Percentiles rank a stretch among this genome's conserved stretches.
These are phyloP conservation scores for Helotiales sp. DNA, from an alignment of 2,329 filamentous ascomycete genomes.

Conservation along the genomic window DNA sequence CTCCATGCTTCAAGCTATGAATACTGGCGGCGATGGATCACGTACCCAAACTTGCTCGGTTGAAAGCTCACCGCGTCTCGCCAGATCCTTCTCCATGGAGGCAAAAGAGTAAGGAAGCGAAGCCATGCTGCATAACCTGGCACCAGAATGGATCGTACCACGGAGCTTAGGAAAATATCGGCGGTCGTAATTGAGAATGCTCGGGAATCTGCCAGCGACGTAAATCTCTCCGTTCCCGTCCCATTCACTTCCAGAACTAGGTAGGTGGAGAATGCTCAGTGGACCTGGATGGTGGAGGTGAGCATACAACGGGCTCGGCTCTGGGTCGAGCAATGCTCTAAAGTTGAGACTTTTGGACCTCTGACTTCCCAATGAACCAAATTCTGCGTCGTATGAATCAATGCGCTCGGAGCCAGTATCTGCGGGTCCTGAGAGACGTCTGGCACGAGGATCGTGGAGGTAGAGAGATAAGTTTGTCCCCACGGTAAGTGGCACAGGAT, in stretches of 20 bases:
- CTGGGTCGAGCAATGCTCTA: slow-evolving; percentile 46
- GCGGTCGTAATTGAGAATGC: slow-evolving; percentile 86
- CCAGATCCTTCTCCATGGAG: slow-evolving; percentile 62
- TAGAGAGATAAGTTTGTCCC: slow-evolving; percentile 83
- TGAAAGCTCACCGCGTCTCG: slow-evolving; percentile 60
- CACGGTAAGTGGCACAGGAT: slow-evolving; percentile 76
- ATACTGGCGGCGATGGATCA: not conserved
- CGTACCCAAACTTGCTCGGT: slow-evolving; percentile 53
- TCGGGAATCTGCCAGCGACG: slow-evolving; percentile 86
- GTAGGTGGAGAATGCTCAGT: slow-evolving; percentile 80
- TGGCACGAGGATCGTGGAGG: slow-evolving; percentile 74
- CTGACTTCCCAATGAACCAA: slow-evolving; percentile 28
- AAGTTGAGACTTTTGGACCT: slow-evolving; percentile 34
- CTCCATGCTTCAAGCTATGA: not conserved
- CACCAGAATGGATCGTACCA: slow-evolving; percentile 83
- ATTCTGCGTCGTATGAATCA: slow-evolving; percentile 38
- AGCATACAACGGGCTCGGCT: slow-evolving; percentile 64
- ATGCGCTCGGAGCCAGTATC: slow-evolving; percentile 27
- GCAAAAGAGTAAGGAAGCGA: slow-evolving; percentile 72
- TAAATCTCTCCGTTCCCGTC: slow-evolving; percentile 74
- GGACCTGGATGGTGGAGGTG: slow-evolving; percentile 81
- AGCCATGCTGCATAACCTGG: slow-evolving; percentile 74
- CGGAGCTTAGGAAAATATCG: slow-evolving; percentile 80
- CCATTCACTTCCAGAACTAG: slow-evolving; percentile 52
- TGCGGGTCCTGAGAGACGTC: slow-evolving; percentile 36